phyloP scores from a whole-genome alignment of 805 yeast species.

The Kazachstania kunashirensis region DNA sequence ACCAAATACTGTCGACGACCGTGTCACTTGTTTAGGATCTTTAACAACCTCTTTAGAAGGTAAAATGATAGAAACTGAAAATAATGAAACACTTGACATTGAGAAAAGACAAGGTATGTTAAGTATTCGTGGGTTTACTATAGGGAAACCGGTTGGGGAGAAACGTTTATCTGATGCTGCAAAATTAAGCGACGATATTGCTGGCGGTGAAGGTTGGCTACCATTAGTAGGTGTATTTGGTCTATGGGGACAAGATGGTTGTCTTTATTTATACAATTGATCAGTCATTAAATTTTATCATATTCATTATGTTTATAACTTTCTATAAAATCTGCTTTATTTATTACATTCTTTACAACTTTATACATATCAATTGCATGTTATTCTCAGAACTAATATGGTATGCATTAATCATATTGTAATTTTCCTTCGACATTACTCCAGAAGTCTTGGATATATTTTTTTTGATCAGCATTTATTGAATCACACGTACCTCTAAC shows the following conservation, averaged over 20 bases:
- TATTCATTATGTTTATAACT: background rate
- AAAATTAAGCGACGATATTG: constrained; percentile 24
- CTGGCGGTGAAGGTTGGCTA: constrained; percentile 43
- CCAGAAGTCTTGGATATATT: constrained; percentile 46
- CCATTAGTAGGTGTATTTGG: constrained; percentile 46
- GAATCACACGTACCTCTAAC: constrained; percentile 38
- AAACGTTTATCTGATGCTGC: constrained; percentile 25
- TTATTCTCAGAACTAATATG: background rate
- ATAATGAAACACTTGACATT: constrained; percentile 24
- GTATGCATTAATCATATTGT: constrained; percentile 26
- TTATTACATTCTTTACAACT: background rate
- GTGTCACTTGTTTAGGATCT: constrained; percentile 42
- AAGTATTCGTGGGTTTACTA: constrained; percentile 53
- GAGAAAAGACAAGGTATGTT: constrained; percentile 41
- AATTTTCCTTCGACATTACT: constrained; percentile 39
- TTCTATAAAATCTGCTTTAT: background rate
- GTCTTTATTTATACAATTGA: constrained; percentile 42
- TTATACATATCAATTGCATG: background rate
- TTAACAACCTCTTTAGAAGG: constrained; percentile 51
- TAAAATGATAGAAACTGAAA: constrained; percentile 36
- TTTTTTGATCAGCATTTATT: constrained; percentile 31
- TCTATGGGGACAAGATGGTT: constrained; percentile 62
- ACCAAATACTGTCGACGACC: constrained; percentile 20
- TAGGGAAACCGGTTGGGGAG: constrained; percentile 42
- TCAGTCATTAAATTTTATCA: too few species aligned